Evolutionary conservation across 2,329 filamentous ascomycete genomes (phyloP), one percentile per base, ranked within the genome.

Genomic region (Hypoxylon sp.): DNA sequence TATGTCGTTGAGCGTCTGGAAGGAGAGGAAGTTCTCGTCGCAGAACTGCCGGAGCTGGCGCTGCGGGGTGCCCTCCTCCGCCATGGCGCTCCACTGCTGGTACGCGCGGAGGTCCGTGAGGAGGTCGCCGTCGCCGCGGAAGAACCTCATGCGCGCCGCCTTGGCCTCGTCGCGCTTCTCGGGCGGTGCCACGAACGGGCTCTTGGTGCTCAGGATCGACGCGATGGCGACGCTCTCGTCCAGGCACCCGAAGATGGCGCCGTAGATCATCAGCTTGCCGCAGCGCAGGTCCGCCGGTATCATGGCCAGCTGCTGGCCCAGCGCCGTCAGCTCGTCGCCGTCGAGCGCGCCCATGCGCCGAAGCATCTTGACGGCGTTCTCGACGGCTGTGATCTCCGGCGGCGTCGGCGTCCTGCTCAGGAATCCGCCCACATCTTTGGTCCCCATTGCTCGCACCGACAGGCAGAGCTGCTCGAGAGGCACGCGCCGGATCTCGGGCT

Each of bases 221-320:
- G 95, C 91, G 61, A 98, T 93, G 2, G 90, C 92, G 52, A 98
- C 83, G 65, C 89, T 92, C 48, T 94, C 87, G 68, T 97, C 92
- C 5, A 98, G 82, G 70, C 94, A 98, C 27, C 91, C 91, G 70
- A 99, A 98, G 55, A 96, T 92, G 13, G 92, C 89, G 4, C 95
- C 95, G 70, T 96, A 97, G 3, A 99, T 91, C 83, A 99, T 92
- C 27, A 99, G 82, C 75, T 99, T 99, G 41, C 91, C 92, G 72
- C 92, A 96, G 23, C 94, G 87, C 43, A 99, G 81, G 70, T 99
- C 95, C 0, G 94, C 91, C 1, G 95, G 95, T 47, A 99, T 92
- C 86, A 96, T 91, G 15, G 93, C 90, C n/a, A 99, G 81, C 76
- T 98, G 95, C 49, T 90, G 88, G 82, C 95, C 95, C 42, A 99